These are phyloP conservation scores for Phytophthora fragariae DNA, from an alignment of 352 stramenopile genomes.

Conservation along the genomic window DNA sequence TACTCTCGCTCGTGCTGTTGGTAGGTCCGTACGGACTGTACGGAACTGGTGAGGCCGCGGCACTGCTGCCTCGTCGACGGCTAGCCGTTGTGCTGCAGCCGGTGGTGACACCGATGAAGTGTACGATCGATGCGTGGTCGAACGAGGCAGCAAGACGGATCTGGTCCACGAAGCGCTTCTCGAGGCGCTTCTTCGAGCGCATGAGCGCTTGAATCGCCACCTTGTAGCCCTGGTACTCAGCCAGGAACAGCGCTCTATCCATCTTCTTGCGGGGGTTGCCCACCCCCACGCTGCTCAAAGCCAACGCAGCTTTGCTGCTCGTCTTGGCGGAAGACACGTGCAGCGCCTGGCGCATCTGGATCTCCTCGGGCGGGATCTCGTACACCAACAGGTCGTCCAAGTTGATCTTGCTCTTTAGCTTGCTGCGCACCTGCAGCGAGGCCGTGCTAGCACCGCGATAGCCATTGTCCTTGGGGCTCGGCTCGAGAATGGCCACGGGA, in stretches of 20 bases:
- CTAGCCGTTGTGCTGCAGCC: conserved; percentile 49
- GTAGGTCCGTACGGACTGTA: conserved; percentile 30
- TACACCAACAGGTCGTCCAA: conserved; percentile 79
- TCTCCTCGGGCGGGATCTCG: conserved; percentile 77
- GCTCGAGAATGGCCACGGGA: conserved; percentile 68
- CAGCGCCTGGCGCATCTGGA: conserved; percentile 55
- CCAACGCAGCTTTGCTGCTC: conserved; percentile 38
- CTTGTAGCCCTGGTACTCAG: conserved; percentile 77
- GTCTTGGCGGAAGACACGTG: conserved; percentile 36
- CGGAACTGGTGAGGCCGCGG: conserved; percentile 6
- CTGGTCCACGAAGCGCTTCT: conserved; percentile 73
- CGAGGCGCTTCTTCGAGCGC: conserved; percentile 57
- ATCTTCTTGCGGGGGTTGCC: conserved; percentile 32
- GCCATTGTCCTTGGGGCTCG: conserved; percentile 45
- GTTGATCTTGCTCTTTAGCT: conserved; percentile 56
- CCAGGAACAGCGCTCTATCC: conserved; percentile 52
- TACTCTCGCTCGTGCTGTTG: conserved; percentile 34
- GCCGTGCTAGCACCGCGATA: conserved; percentile 35
- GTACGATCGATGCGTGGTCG: conserved; percentile 74
- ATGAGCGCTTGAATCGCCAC: conserved; percentile 72
- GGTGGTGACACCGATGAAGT: conserved; percentile 83
- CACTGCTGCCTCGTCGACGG: conserved; percentile 39
- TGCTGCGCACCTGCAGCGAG: conserved; percentile 45
- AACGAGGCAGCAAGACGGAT: conserved; percentile 67
- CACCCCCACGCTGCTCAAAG: conserved; percentile 40